Base-by-base conservation (phyloP, 2,329 filamentous ascomycete species). In the Xylariaceae sp. region DNA sequence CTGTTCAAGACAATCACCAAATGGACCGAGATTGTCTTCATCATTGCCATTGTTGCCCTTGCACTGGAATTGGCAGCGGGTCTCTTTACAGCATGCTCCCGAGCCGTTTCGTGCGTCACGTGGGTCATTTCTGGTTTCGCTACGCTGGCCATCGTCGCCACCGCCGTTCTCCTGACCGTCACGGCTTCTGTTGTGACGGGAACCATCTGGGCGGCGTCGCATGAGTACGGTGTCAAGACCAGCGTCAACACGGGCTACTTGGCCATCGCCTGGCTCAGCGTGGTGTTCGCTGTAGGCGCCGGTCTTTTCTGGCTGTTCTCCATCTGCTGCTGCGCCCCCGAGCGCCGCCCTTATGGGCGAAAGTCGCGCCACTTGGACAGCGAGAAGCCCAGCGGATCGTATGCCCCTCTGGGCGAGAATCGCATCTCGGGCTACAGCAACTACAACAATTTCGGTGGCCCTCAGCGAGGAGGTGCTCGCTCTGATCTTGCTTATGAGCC, bases 301-400 rank as follows among this genome's bases (percentile, higher is more conserved):
- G 78, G 77, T 48, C 66, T 95, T 59, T 96, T 97, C 82, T 97
- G 92, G 90, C 68, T 89, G 57, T 78, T 94, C 62, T 87, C 81
- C 63, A 76, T 85, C 56, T 97, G 90, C 82, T 97, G 89, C 78
- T 95, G 89, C 73, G 80, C 76, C 41, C 65, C 68, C 52, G 86
- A 87, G 50, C 62, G 59, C 52, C 61, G 60, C 47, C 45, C 54
- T 32, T 52, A 59, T 48, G 38, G 47, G 46, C 58, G 49, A 29
- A 44, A 50, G 11, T 28, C 43, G 40, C 40, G 48, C 31, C 46
- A 52, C 37, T 51, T 51, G 33, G 67, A 71, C 43, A 59, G 55
- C 59, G 74, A 78, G 67, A 77, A 78, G 67, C 62, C 67, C n/a
- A 50, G 40, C 26, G 58, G 60, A 45, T 50, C 60, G 5, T 76